Conservation (phyloP, 2,329 filamentous ascomycete species). For the Hypomyces rosellus region DNA sequence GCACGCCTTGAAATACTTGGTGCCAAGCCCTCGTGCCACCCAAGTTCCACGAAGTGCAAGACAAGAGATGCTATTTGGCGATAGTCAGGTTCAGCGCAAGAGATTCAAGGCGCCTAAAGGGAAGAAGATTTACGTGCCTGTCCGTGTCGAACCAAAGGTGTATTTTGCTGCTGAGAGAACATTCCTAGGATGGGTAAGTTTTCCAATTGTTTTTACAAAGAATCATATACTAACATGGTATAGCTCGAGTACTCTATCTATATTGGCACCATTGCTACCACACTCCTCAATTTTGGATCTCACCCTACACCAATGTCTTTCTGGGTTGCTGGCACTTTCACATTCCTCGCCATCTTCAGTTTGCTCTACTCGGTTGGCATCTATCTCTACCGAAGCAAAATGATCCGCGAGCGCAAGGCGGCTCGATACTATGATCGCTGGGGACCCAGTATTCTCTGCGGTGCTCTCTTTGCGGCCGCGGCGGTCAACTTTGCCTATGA, state of each 20-base stretch:
- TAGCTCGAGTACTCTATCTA: constrained; percentile 95
- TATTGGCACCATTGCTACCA: constrained; percentile 79
- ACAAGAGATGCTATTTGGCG: constrained; percentile 46
- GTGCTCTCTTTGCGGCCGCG: constrained; percentile 67
- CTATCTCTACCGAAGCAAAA: constrained; percentile 81
- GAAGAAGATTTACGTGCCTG: constrained; percentile 91
- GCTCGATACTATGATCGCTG: constrained; percentile 87
- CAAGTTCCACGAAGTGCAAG: constrained; percentile 53
- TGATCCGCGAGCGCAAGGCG: constrained; percentile 76
- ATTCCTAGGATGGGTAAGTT: constrained; percentile 81
- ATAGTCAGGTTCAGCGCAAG: constrained; percentile 49
- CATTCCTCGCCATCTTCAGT: constrained; percentile 67
- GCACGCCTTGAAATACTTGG: constrained; percentile 41
- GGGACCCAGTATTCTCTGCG: constrained; percentile 74
- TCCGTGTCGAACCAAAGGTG: constrained; percentile 95
- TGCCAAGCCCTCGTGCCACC: constrained; percentile 50
- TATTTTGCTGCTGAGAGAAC: constrained; percentile 95
- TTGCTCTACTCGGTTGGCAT: constrained; percentile 78
- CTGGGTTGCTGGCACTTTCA: constrained; percentile 70
- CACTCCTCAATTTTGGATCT: constrained; percentile 72
- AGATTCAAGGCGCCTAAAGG: constrained; percentile 69
- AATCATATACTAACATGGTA: constrained; percentile 14
- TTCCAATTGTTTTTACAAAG: background rate
- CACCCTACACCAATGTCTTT: constrained; percentile 55
- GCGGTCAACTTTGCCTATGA: constrained; percentile 75